These are phyloP conservation scores for Pyrenochaeta sp. DNA, from an alignment of 2,329 filamentous ascomycete genomes.

Conservation along the genomic window DNA sequence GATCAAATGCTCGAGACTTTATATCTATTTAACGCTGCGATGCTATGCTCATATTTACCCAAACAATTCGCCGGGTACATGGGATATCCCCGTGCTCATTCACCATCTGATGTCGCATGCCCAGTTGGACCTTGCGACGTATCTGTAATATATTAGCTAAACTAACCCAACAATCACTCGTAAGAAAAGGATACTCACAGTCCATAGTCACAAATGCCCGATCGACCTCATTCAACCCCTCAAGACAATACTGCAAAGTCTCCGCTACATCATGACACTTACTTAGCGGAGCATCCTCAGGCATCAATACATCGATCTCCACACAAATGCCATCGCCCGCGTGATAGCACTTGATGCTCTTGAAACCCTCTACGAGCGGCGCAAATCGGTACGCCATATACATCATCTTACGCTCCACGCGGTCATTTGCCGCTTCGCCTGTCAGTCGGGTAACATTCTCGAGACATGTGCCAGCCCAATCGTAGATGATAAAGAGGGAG, in stretches of 20 bases:
- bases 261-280: constrained; percentile 68
- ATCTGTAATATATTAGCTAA: constrained; percentile 23
- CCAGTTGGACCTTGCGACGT: constrained; percentile 37
- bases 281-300: constrained; percentile 61
- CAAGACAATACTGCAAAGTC: constrained; percentile 69
- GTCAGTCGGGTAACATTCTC: constrained; percentile 67
- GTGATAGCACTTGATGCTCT: constrained; percentile 66
- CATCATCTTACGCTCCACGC: constrained; percentile 64
- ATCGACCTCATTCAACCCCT: constrained; percentile 63
- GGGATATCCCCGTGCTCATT: neutral
- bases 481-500: constrained; percentile 73
- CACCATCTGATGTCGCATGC: constrained; percentile 22
- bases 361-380: constrained; percentile 63
- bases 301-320: constrained; percentile 68
- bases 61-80: neutral
- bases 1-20: too few relatives aligned
- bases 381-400: constrained; percentile 67
- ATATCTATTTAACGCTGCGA: too few relatives aligned
- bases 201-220: constrained; percentile 62
- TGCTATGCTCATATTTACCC: neutral
- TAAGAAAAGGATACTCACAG: constrained; percentile 47
- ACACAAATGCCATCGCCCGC: constrained; percentile 70
- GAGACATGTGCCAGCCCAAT: constrained; percentile 70
- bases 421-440: constrained; percentile 63
- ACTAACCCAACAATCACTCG: neutral